Conservation (phyloP, 371 early-diverging fungal species). For the Mucor saturninus region DNA sequence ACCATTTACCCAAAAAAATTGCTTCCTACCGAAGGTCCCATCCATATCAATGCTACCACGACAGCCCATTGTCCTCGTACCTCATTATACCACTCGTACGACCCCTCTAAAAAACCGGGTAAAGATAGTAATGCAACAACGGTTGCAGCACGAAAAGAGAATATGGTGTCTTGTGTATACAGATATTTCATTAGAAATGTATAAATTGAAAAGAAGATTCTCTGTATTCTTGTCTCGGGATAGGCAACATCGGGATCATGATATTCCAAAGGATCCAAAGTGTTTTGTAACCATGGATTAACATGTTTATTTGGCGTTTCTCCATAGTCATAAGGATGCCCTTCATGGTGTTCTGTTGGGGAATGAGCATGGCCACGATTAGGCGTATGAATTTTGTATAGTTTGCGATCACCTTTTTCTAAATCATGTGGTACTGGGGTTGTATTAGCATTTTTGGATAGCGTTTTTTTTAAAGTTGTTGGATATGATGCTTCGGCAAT, state of each 20-base stretch:
- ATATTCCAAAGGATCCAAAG: conserved; percentile 36
- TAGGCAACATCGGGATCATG: conserved; percentile 53
- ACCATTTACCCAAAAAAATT: conserved; percentile 49
- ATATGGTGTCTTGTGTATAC: conserved; percentile 42
- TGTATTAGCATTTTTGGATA: conserved; percentile 24
- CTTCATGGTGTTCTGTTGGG: conserved; percentile 7
- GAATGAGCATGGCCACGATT: conserved; percentile 19
- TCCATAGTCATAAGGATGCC: neutral
- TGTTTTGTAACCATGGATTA: conserved; percentile 24
- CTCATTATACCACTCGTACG: conserved; percentile 40
- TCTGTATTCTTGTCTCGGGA: conserved; percentile 37
- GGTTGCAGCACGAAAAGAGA: conserved; percentile 42
- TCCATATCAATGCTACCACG: conserved; percentile 55
- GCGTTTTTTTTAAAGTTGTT: conserved; percentile 19
- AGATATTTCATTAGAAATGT: conserved; percentile 28
- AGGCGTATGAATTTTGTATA: conserved; percentile 21
- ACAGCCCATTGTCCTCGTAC: conserved; percentile 51
- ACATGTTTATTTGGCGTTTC: neutral
- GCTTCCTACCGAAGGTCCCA: conserved; percentile 56
- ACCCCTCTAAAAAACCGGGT: conserved; percentile 43
- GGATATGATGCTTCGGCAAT: conserved; percentile 21
- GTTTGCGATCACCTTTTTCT: conserved; percentile 1
- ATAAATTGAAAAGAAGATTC: conserved; percentile 37
- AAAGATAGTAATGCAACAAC: conserved; percentile 39
- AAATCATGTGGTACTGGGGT: conserved; percentile 9